phyloP scores from a whole-genome alignment of 2,329 filamentous ascomycete genomes.

The Claviceps africana region DNA sequence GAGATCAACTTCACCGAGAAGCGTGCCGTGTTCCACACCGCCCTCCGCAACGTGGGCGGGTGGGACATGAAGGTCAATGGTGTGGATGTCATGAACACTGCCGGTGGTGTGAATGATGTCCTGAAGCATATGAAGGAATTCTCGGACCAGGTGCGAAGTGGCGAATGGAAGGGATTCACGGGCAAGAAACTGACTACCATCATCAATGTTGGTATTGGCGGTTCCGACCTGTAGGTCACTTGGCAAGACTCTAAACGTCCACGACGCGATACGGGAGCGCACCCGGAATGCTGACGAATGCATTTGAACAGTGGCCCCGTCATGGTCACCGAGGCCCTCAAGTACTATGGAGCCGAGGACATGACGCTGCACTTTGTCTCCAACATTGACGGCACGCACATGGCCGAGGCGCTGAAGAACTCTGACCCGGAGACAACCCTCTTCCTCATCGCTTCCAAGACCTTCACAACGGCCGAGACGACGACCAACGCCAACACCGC shows the following conservation, averaged over 20 bases:
- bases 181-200: conserved; percentile 96
- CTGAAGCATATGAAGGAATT: conserved; percentile 98
- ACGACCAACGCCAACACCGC: conserved; percentile 94
- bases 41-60: conserved; percentile 78
- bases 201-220: conserved; percentile 95
- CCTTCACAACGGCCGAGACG: conserved; percentile 97
- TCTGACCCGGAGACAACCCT: conserved; percentile 97
- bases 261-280: neutral
- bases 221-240: conserved; percentile 77
- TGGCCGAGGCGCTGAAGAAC: conserved; percentile 76
- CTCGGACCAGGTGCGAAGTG: conserved; percentile 83
- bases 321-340: conserved; percentile 97
- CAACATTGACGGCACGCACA: conserved; percentile 98
- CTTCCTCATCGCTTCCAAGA: conserved; percentile 97
- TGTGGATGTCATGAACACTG: conserved; percentile 78
- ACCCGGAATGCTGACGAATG: neutral
- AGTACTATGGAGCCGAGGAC: conserved; percentile 77
- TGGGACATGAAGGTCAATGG: conserved; percentile 76
- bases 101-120: conserved; percentile 79
- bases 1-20: conserved; percentile 99
- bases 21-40: conserved; percentile 89
- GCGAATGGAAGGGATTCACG: conserved; percentile 92
- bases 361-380: conserved; percentile 95
- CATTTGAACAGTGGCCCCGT: conserved; percentile 60
- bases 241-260: neutral